A percentile compares a stretch with the other conserved stretches of the same genome.
Conservation (phyloP, 495 filamentous ascomycete genomes). For the Hypoxylon perforatum region DNA sequence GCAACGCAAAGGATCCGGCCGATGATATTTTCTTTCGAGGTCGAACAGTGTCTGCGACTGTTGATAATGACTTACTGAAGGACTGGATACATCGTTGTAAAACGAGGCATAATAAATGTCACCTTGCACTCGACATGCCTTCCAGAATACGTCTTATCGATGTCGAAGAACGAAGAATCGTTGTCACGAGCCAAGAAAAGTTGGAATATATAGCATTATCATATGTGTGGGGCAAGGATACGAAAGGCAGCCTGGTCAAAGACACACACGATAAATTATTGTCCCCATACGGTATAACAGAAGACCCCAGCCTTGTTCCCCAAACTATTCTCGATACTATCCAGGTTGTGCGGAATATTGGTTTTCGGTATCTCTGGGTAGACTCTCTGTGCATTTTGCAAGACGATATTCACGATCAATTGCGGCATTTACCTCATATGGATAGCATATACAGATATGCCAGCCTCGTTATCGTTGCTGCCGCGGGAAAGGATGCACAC, state of each 20-base stretch:
- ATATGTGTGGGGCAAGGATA: background rate
- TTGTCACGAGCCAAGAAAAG: background rate
- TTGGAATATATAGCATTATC: background rate
- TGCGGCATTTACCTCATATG: constrained; percentile 1
- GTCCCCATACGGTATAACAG: background rate
- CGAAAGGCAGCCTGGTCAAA: background rate
- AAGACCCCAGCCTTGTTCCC: background rate
- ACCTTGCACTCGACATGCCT: background rate
- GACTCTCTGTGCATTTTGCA: constrained; percentile 4
- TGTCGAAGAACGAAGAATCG: background rate
- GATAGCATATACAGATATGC: background rate
- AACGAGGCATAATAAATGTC: background rate
- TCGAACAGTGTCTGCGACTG: background rate
- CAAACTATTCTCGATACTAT: constrained; percentile 3
- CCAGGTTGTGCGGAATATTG: background rate
- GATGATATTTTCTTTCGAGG: background rate
- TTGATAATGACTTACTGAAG: background rate
- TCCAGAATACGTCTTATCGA: constrained; percentile 1
- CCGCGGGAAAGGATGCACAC: background rate
- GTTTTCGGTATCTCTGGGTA: constrained; percentile 2
- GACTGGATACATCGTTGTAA: constrained; percentile 8
- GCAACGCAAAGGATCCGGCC: background rate
- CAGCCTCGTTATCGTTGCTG: constrained; percentile 4
- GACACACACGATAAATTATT: background rate
- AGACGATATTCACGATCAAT: background rate